Evolutionary conservation across 2,329 filamentous ascomycete species (phyloP), one percentile per base, ranked within the genome.

Genomic region (Aspergillus brunneoviolaceus): DNA sequence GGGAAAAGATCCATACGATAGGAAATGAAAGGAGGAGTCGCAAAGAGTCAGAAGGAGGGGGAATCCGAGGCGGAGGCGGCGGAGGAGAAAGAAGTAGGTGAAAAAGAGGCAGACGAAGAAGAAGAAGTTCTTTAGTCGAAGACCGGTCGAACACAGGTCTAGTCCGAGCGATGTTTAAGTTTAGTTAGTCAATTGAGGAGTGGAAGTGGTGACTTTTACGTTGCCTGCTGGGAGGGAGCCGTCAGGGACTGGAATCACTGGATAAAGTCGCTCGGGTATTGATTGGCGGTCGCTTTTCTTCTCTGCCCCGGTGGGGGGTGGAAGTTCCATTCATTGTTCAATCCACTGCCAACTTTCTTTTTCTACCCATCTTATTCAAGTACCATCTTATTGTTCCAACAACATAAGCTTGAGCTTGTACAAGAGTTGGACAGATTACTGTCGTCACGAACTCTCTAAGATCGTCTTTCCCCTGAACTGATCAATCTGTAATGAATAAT

Each of bases 281-380:
- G 42, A 55, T 55, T 55, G 53, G 53, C 27, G 11, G 47, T 45
- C 42, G 25, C 53, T 48, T 42, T 10, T 55, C 53, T 21, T 23
- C 45, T 55, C 5, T 47, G 33, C 19, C 42, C 53, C 39, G 39
- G 16, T 19, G 39, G 39, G 33, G 33, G 33, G 33, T 23, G 33
- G 16, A 19, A 35, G 11, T 35, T 35, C 33, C 12, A 35, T 16
- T 14, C n/a, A 16, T 19, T 9, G 6, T 45, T 45, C 39, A 16
- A 45, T 45, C 39, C 39, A 45, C 27, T 9, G 27, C 27, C 27
- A 29, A 9, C 27, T 29, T 29, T 29, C 27, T 29, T 29, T 29
- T 35, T 14, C 33, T 2, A 35, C 33, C 10, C 12, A 35, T 16
- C 33, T 12, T 12, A 35, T 16, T 35, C 14, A 12, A 35, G 14